Base-by-base conservation (phyloP, 2,329 filamentous ascomycete genomes). In the Epichloe sibirici region DNA sequence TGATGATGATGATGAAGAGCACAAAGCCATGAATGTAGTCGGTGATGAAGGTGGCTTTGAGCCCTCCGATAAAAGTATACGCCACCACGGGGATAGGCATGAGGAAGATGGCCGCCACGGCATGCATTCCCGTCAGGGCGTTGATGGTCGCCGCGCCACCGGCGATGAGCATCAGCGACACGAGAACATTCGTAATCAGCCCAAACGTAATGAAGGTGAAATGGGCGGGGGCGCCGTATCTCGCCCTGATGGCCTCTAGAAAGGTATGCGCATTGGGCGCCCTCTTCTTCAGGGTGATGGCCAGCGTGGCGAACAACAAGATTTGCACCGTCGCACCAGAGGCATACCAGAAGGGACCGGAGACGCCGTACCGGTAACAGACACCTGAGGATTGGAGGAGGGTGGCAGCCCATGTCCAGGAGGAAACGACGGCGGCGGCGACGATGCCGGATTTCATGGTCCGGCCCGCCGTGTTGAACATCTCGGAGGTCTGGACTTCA, bases 351-450 rank as follows among this genome's bases (percentile, higher is more conserved):
- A 77, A 76, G 9, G 72, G 71, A 13, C 80, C 82, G 0, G 78
- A 76, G 40, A 86, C 76, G 12, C 83, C 86, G 63, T 91, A 91
- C 56, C 81, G 75, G 67, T 95, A 95, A 56, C 87, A 88, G 17
- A 95, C 86, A n/a, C 83, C 80, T 1, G 86, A 84, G 1, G 81
- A 86, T 63, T 93, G 88, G 2, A 93, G 74, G 1, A 91, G 73
- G 0, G 88, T 93, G 23, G 88, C 89, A 0, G 88, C 89, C 89
- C 89, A 95, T 0, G 90, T 95, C 90, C 90, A 95, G 5, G 85
- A 90, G 15, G 86, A 90, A 3, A 95, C 88, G n/a, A 95, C 90
- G 15, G 89, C 90, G 5, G 88, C 87, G 11, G 88, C 87, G 0
- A 95, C 88, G 13, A 95, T 75, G 44, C 90, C 90, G 8, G 88